Base-by-base conservation (phyloP, 2,329 filamentous ascomycete species). In the Chalaropsis thielavioides region DNA sequence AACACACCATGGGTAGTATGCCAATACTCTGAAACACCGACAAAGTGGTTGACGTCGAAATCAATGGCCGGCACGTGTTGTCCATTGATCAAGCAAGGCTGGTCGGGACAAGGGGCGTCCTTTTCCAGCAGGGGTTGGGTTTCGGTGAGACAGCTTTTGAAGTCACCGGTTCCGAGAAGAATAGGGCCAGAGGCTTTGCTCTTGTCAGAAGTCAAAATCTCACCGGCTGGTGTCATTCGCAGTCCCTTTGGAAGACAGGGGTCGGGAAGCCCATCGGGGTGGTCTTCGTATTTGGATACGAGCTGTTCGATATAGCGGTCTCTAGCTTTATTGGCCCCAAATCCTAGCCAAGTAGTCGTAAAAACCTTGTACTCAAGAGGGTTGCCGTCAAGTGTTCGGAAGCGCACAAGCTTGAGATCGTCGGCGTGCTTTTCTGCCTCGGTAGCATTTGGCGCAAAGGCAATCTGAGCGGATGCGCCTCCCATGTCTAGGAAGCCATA, bases 401-500 rank as follows among this genome's bases (percentile, higher is more conserved):
- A 78, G 61, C 94, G 86, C 66, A 99, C 76, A 15, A 97, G 75
- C 69, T 91, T 96, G 64, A 99, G 77, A 72, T 97, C 91, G 68
- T 96, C 83, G 0, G 90, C 87, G 73, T 99, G 95, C 72, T 91
- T 94, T 71, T 86, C 83, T 1, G 91, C 86, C 74, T 99, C 94
- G 0, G 94, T 97, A 3, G 82, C 77, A 74, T 99, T 99, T 0
- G 94, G 94, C 1, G 92, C 92, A 74, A 99, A 99, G 0, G 95
- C 94, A 71, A 99, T 97, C 76, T 99, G 94, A 17, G 94, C 92
- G 0, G 92, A 97, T 31, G 94, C 94, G 62, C 94, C 94, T 61
- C 94, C 94, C 95, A 99, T 99, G 73, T 99, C 94, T 67, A 99
- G 78, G 72, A 99, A 99, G 0, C 94, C 94, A 74, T 97, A 99